A percentile compares a stretch with the other conserved stretches of the same genome.
phyloP scores from a whole-genome alignment of 2,329 filamentous ascomycete species.

The Fusarium sulawesiense region DNA sequence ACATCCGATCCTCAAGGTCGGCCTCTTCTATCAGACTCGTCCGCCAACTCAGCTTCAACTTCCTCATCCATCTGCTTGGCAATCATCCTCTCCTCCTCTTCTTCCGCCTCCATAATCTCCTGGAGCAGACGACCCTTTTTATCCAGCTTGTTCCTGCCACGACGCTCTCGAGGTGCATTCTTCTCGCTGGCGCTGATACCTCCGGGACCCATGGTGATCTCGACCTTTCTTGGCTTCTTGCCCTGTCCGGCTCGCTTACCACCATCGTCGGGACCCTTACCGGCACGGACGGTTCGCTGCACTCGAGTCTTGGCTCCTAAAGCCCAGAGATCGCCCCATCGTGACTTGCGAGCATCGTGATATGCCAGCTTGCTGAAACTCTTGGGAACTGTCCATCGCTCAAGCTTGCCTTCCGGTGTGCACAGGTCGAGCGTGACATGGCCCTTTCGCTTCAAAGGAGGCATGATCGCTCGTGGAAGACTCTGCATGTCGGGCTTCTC shows the following conservation, averaged over 20 bases:
- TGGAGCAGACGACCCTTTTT: slow-evolving; percentile 54
- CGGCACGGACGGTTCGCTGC: slow-evolving; percentile 69
- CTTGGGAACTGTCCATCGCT: slow-evolving; percentile 92
- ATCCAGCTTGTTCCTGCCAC: slow-evolving; percentile 56
- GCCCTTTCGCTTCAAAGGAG: slow-evolving; percentile 86
- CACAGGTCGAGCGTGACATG: slow-evolving; percentile 93
- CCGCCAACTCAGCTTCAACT: slow-evolving; percentile 45
- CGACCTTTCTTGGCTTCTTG: slow-evolving; percentile 56
- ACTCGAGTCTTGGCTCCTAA: slow-evolving; percentile 90
- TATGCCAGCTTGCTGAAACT: slow-evolving; percentile 85
- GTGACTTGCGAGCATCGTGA: slow-evolving; percentile 88
- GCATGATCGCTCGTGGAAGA: slow-evolving; percentile 81
- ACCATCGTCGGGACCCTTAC: slow-evolving; percentile 60
- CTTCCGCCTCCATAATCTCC: slow-evolving; percentile 54
- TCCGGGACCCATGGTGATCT: slow-evolving; percentile 48
- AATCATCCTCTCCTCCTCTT: slow-evolving; percentile 47
- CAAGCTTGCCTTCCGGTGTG: slow-evolving; percentile 84
- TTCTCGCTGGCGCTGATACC: slow-evolving; percentile 55
- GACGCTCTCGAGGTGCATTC: slow-evolving; percentile 50
- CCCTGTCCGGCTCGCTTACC: slow-evolving; percentile 57
- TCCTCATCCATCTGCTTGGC: slow-evolving; percentile 50
- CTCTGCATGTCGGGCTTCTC: slow-evolving; percentile 67
- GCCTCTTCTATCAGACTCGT: slow-evolving; percentile 27
- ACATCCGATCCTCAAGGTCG: slow-evolving; percentile 15
- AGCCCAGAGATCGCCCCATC: slow-evolving; percentile 96